Evolutionary conservation across 1,284 basidiomycete genomes (phyloP), one percentile per base, ranked within the genome.

Genomic region (Athelia sp.): DNA sequence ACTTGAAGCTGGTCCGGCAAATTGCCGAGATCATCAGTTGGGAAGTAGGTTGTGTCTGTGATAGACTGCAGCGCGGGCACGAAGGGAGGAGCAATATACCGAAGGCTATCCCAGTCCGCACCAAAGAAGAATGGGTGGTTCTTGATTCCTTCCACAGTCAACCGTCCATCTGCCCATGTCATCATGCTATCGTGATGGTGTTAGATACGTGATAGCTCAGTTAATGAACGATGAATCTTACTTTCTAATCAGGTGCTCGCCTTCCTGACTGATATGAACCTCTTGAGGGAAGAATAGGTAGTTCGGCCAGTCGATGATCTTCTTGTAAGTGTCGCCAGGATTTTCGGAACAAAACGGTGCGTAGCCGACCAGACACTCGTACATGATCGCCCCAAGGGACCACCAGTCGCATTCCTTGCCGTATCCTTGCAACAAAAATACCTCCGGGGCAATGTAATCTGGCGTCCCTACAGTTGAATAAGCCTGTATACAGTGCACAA

Each of bases 391-490:
- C 11, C 96, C 92, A 45, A 95, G 72, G 34, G 91, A 94, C 94
- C 94, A 98, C 94, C 94, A 98, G 67, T 98, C 95, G 64, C 94
- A 97, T 70, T 98, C 96, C 68, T 98, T 95, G 47, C 94, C 93
- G 60, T 99, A 99, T 2, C 96, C 96, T 64, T 97, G 91, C 73
- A 97, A 89, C 63, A 96, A 72, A 78, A 99, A 99, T 64, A 99
- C 97, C 64, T 99, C 96, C 1, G 96, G 96, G 0, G 97, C 95
- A 59, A 99, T 99, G 77, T 78, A 78, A 67, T 97, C 93, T 10
- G 93, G 93, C 50, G 75, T 96, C 54, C 97, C 97, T 57, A 99
- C 97, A 22, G 96, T 99, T 2, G 95, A 98, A 66, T 95, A 99
- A 2, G 96, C 96, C 89, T 92, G 49, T 4, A 45, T 24, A 32